Conservation (phyloP, 345 rosid genomes). For the Brassica carinata region DNA sequence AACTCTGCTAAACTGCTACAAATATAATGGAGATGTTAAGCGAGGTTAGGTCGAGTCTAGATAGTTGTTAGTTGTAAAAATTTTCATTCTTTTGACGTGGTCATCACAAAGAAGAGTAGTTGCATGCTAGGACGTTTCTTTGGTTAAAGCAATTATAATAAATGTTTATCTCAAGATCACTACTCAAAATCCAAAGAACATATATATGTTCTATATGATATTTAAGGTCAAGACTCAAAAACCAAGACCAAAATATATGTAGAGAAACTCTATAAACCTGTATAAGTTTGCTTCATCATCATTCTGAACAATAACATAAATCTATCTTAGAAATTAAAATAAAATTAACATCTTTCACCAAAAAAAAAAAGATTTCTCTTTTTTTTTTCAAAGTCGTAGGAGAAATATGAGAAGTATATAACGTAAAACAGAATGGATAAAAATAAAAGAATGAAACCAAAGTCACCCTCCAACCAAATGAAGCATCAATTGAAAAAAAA, state of each 20-base stretch:
- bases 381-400: conserved; percentile 8
- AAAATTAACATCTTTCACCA: no score
- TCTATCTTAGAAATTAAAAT: background rate
- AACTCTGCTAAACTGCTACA: background rate
- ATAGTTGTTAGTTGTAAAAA: background rate
- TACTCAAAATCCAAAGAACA: background rate
- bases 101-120: background rate
- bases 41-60: background rate
- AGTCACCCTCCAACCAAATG: conserved; percentile 19
- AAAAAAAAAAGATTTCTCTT: background rate
- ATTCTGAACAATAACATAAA: conserved; percentile 15
- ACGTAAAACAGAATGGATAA: conserved; percentile 9
- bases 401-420: conserved; percentile 12
- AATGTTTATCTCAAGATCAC: background rate
- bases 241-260: no score
- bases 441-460: conserved; percentile 2
- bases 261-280: background rate
- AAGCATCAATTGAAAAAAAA: conserved; percentile 1
- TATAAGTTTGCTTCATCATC: conserved; percentile 19
- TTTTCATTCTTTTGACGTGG: background rate
- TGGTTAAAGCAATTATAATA: background rate
- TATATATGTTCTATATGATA: no score
- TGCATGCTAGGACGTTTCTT: background rate
- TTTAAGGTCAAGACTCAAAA: no score
- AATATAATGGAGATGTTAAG: background rate